phyloP scores from a whole-genome alignment of 1,284 basidiomycete genomes.

The Ceratobasidium sp. region DNA sequence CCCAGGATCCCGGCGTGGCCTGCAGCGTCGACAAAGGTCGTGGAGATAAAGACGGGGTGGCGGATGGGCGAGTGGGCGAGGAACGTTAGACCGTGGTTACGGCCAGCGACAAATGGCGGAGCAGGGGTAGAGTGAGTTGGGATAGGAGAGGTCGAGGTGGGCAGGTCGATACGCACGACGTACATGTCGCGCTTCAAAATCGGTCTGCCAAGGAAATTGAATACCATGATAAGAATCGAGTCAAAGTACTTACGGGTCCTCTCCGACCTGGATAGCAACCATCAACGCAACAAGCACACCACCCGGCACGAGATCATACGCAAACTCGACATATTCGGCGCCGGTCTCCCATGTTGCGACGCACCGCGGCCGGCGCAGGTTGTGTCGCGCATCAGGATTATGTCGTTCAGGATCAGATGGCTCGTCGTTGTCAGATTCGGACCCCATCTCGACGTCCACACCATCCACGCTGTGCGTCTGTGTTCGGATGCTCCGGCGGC shows the following conservation, averaged over 20 bases:
- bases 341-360: conserved; percentile 34
- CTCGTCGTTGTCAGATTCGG: conserved; percentile 4
- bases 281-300: conserved; percentile 40
- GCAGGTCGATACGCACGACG: conserved; percentile 29
- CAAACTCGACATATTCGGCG: conserved; percentile 42
- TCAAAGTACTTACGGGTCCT: conserved; percentile 22
- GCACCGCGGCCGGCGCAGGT: conserved; percentile 22
- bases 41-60: conserved; percentile 28
- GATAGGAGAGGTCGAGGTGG: conserved; percentile 9
- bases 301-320: conserved; percentile 38
- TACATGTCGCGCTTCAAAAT: conserved; percentile 38
- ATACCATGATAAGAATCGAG: neutral
- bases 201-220: conserved; percentile 1
- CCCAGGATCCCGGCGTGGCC: conserved; percentile 39
- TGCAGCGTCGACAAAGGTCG: conserved; percentile 13
- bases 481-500: conserved; percentile 27
- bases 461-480: conserved; percentile 37
- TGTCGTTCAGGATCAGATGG: neutral
- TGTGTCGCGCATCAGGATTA: neutral
- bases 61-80: conserved; percentile 37
- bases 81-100: conserved; percentile 21
- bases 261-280: conserved; percentile 31
- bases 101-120: conserved; percentile 4
- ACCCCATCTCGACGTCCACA: conserved; percentile 34
- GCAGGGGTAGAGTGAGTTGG: neutral